These are phyloP conservation scores for Ilyonectria mors-panacis DNA, from an alignment of 2,329 filamentous ascomycete genomes.

Conservation along the genomic window DNA sequence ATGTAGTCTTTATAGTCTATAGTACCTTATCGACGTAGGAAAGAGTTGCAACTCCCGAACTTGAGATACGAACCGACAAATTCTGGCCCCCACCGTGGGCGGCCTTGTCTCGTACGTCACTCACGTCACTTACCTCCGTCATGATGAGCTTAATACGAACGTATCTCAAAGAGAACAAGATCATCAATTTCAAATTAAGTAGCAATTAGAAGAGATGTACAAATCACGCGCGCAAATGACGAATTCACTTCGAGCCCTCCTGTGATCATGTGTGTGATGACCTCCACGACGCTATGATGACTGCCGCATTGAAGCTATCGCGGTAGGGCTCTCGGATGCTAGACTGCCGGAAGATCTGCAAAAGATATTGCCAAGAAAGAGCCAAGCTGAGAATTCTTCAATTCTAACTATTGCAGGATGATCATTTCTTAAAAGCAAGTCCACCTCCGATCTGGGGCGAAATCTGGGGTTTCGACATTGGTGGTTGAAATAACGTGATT, in stretches of 20 bases:
- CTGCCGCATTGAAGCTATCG: conserved; percentile 15
- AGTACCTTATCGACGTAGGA: background rate
- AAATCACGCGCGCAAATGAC: conserved; percentile 31
- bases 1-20: conserved; percentile 23
- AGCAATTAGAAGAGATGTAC: conserved; percentile 10
- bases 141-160: background rate
- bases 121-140: conserved; percentile 11
- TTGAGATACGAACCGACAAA: background rate
- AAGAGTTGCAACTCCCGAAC: background rate
- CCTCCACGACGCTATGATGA: conserved; percentile 7
- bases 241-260: conserved; percentile 18
- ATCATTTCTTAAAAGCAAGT: conserved; percentile 16
- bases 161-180: conserved; percentile 32
- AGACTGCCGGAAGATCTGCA: conserved; percentile 31
- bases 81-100: background rate
- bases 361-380: conserved; percentile 36
- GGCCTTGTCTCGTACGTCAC: background rate
- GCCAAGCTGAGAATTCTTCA: conserved; percentile 5
- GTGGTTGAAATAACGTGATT: conserved; percentile 39
- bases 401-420: background rate
- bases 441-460: background rate
- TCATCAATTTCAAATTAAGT: conserved; percentile 30
- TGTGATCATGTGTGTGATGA: conserved; percentile 22
- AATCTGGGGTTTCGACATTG: conserved; percentile 44
- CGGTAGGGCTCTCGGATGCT: conserved; percentile 5